phyloP scores from a whole-genome alignment of 345 rosid species.

The Populus ilicifolia region DNA sequence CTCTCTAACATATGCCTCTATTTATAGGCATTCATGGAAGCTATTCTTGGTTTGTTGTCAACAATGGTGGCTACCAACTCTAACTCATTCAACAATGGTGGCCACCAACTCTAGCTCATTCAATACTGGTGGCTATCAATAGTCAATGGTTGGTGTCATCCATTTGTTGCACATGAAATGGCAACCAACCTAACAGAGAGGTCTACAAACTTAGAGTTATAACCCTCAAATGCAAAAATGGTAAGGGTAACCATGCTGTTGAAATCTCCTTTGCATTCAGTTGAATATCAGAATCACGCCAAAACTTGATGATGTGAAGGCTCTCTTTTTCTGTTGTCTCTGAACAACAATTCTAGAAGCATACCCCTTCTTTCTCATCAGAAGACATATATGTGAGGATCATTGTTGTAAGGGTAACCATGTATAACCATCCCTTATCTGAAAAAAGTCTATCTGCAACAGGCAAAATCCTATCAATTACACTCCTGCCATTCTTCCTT shows the following conservation, averaged over 20 bases:
- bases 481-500: slow-evolving; percentile 55
- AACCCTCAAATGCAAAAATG: not conserved
- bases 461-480: slow-evolving; percentile 61
- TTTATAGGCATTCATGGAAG: no score
- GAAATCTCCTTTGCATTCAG: slow-evolving; percentile 16
- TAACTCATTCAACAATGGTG: no score
- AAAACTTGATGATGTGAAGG: slow-evolving; percentile 59
- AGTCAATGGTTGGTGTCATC: no score
- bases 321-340: slow-evolving; percentile 75
- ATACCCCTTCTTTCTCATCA: slow-evolving; percentile 69
- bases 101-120: no score
- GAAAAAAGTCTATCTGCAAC: slow-evolving; percentile 62
- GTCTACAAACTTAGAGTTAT: not conserved
- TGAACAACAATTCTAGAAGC: slow-evolving; percentile 66
- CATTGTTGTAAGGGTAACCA: slow-evolving; percentile 54
- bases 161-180: no score
- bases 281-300: slow-evolving; percentile 32
- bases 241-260: no score
- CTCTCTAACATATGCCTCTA: no score
- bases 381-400: slow-evolving; percentile 58
- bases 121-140: no score
- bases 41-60: no score
- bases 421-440: slow-evolving; percentile 71
- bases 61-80: no score
- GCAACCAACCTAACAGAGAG: no score